phyloP scores from a whole-genome alignment of 208 protist genomes.

The Trypanosoma brucei region DNA sequence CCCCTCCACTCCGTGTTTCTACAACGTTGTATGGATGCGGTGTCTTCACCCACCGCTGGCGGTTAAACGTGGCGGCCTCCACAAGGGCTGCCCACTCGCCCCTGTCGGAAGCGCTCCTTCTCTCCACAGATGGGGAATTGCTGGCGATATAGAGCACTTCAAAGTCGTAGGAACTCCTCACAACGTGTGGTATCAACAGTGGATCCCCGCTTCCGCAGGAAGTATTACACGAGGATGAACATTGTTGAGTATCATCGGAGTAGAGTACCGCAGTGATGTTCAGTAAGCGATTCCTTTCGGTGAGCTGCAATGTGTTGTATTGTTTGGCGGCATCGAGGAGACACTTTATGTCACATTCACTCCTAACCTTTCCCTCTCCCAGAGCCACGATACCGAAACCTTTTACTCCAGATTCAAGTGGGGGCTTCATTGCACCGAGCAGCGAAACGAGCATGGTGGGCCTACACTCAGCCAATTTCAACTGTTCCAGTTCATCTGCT shows the following conservation, averaged over 20 bases:
- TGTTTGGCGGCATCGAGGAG: conserved; percentile 6
- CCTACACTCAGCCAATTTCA: not conserved
- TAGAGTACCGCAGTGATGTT: conserved; percentile 10
- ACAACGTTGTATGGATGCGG: conserved; percentile 17
- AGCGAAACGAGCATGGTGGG: conserved; percentile 3
- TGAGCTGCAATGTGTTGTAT: conserved; percentile 6
- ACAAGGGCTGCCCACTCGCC: conserved; percentile 14
- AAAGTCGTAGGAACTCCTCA: conserved; percentile 19
- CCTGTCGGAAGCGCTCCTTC: not conserved
- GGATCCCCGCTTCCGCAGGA: not conserved
- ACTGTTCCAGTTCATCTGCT: not conserved
- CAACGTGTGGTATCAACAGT: conserved; percentile 5
- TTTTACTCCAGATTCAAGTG: not conserved
- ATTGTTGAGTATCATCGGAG: conserved; percentile 6
- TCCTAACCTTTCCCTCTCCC: not conserved
- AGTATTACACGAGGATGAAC: conserved; percentile 1
- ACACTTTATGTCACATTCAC: conserved; percentile 12
- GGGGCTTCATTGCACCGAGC: not conserved
- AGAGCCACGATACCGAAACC: conserved; percentile 9
- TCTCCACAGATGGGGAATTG: not conserved
- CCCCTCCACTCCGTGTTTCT: conserved; percentile 20
- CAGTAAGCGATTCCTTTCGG: not conserved
- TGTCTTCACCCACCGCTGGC: conserved; percentile 13
- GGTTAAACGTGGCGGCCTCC: conserved; percentile 21
- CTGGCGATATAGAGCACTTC: conserved; percentile 9